A percentile compares a stretch with the other conserved stretches of the same genome.
Evolutionary conservation across 2,329 filamentous ascomycete genomes (phyloP).

Genomic region (Ascocoryne sarcoides): DNA sequence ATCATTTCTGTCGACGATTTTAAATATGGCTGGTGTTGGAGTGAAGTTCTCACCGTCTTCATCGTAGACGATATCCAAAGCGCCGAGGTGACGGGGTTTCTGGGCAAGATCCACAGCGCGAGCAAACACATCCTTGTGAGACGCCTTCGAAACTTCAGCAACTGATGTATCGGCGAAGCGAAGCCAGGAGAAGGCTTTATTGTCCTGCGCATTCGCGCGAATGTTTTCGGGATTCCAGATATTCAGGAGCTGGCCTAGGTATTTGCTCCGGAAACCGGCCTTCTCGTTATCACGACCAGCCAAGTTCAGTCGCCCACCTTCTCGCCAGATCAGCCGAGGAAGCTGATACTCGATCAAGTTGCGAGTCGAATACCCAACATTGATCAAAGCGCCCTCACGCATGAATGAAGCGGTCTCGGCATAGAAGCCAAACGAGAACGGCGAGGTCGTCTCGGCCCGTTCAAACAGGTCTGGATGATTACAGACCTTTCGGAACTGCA

Average conservation of each 20-base stretch:
- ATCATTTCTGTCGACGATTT: constrained; percentile 64
- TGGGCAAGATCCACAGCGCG: constrained; percentile 56
- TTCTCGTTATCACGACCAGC: constrained; percentile 62
- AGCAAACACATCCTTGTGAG: constrained; percentile 62
- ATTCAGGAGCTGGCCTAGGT: constrained; percentile 75
- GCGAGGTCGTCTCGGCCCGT: constrained; percentile 82
- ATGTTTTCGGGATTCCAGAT: constrained; percentile 81
- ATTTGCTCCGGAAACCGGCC: constrained; percentile 74
- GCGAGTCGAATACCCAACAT: constrained; percentile 79
- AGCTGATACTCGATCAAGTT: constrained; percentile 79
- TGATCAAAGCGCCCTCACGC: constrained; percentile 72
- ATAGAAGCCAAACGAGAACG: constrained; percentile 75
- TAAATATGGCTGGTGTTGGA: constrained; percentile 71
- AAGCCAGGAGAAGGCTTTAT: constrained; percentile 77
- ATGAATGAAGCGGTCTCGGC: constrained; percentile 94
- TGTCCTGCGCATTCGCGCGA: constrained; percentile 48
- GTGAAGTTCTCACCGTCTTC: constrained; percentile 52
- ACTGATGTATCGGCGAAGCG: constrained; percentile 74
- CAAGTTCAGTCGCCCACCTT: constrained; percentile 67
- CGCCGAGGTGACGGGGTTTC: constrained; percentile 51
- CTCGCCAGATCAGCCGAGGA: constrained; percentile 73
- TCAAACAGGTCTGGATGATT: constrained; percentile 98
- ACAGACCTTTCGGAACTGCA: constrained; percentile 99
- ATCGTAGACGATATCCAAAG: constrained; percentile 62
- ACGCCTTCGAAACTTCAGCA: constrained; percentile 61